Conservation (phyloP, 1,284 basidiomycete genomes). For the Gastroboletus turbinatus region DNA sequence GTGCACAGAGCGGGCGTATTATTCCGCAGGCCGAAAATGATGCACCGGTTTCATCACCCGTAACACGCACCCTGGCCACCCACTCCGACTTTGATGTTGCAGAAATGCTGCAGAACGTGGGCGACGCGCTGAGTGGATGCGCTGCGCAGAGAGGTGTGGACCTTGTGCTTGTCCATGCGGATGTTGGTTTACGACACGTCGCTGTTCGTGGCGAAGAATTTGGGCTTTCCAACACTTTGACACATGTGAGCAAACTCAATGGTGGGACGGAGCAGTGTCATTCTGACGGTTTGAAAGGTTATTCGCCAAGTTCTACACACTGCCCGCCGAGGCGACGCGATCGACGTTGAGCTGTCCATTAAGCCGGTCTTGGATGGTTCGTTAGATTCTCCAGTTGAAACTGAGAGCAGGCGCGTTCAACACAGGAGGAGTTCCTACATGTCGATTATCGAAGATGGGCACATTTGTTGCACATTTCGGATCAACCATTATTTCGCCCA, state of each 20-base stretch:
- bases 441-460: slow-evolving; percentile 29
- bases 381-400: slow-evolving; percentile 25
- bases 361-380: slow-evolving; percentile 24
- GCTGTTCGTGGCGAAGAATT: slow-evolving; percentile 84
- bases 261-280: slow-evolving; percentile 1
- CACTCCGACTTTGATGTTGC: slow-evolving; percentile 63
- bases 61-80: slow-evolving; percentile 16
- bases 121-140: slow-evolving; percentile 81
- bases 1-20: slow-evolving; percentile 11
- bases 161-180: slow-evolving; percentile 85
- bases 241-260: slow-evolving; percentile 64
- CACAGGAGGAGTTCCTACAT: slow-evolving; percentile 29
- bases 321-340: slow-evolving; percentile 71
- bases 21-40: slow-evolving; percentile 17
- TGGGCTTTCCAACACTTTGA: slow-evolving; percentile 76
- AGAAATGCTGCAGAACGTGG: slow-evolving; percentile 71
- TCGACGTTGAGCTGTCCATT: slow-evolving; percentile 85
- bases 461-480: slow-evolving; percentile 56
- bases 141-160: slow-evolving; percentile 85
- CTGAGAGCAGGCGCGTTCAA: slow-evolving; percentile 18
- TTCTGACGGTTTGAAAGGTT: slow-evolving; percentile 51
- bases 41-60: slow-evolving; percentile 20
- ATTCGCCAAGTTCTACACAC: slow-evolving; percentile 80
- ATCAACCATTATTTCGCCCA: slow-evolving; percentile 40
- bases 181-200: slow-evolving; percentile 81